These are phyloP conservation scores for Psidium friedrichsthalianum DNA, from an alignment of 345 rosid species.

Conservation along the genomic window DNA sequence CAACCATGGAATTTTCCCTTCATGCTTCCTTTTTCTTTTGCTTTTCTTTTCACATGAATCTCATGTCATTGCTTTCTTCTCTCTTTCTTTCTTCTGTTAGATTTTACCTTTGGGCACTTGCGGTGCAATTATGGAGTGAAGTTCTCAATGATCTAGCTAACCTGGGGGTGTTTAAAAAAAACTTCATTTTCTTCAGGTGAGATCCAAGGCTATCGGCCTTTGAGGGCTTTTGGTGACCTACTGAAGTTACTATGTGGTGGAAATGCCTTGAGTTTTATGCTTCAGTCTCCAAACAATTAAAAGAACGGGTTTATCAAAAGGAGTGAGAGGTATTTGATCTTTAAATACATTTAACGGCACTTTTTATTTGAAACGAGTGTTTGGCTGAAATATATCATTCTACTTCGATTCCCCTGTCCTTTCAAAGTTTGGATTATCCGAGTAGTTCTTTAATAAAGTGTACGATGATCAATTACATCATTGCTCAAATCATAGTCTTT, in stretches of 20 bases:
- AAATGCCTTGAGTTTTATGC: slow-evolving; percentile 96
- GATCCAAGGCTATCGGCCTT: slow-evolving; percentile 82
- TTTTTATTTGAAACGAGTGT: not conserved
- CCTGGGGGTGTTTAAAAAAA: no score
- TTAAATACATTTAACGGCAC: not conserved
- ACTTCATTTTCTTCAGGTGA: slow-evolving; percentile 34
- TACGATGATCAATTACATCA: not conserved
- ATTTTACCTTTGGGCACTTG: not conserved
- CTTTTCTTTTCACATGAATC: not conserved
- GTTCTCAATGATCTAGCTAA: not conserved
- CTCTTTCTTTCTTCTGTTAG: not conserved
- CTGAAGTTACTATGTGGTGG: slow-evolving; percentile 98
- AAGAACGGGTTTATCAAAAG: slow-evolving; percentile 71
- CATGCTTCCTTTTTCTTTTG: not conserved
- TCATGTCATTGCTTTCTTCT: not conserved
- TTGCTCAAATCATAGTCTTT: not conserved
- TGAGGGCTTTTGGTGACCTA: slow-evolving; percentile 87
- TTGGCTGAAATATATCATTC: not conserved
- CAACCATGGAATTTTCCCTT: not conserved
- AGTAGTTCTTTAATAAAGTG: not conserved
- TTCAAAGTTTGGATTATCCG: not conserved
- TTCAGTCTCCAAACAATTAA: slow-evolving; percentile 71
- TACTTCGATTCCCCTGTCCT: not conserved
- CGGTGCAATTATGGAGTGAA: not conserved
- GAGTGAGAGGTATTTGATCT: slow-evolving; percentile 66